Evolutionary conservation across 345 rosid species (phyloP).

Genomic region (Carallia pectinifolia): DNA sequence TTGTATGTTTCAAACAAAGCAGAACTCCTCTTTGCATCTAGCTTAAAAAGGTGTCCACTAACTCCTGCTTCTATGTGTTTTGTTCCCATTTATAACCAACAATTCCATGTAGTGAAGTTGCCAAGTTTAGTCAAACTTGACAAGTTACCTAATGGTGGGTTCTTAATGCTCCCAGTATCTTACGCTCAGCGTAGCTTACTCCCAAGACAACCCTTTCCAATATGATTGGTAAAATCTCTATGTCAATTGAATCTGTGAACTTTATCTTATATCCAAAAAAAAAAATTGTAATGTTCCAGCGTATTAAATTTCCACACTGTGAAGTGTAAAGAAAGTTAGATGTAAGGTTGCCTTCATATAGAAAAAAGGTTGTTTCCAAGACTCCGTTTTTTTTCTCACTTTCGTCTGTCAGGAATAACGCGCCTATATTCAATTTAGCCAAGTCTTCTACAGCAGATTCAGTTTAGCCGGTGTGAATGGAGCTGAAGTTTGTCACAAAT

Average conservation of each 20-base stretch:
- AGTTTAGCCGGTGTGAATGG: neutral
- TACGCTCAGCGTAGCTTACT: neutral
- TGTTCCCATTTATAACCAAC: neutral
- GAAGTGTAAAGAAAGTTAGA: too few species aligned
- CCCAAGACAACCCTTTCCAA: neutral
- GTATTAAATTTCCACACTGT: too few species aligned
- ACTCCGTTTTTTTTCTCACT: too few species aligned
- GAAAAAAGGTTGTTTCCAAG: too few species aligned
- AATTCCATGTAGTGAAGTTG: neutral
- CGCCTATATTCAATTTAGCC: too few species aligned
- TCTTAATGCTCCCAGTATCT: neutral
- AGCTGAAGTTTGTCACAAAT: neutral
- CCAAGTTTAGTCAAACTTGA: neutral
- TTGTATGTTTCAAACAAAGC: neutral
- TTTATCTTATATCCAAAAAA: neutral
- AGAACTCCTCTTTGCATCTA: neutral
- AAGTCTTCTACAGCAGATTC: too few species aligned
- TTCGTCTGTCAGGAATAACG: too few species aligned
- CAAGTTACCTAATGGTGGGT: neutral
- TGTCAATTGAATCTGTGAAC: neutral
- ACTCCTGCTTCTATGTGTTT: neutral
- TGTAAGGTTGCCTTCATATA: too few species aligned
- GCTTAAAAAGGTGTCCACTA: neutral
- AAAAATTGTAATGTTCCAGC: too few species aligned
- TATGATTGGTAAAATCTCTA: neutral